Percentiles rank a stretch among this genome's conserved stretches.
phyloP scores from a whole-genome alignment of 208 protist species.

The Leishmania martiniquensis region DNA sequence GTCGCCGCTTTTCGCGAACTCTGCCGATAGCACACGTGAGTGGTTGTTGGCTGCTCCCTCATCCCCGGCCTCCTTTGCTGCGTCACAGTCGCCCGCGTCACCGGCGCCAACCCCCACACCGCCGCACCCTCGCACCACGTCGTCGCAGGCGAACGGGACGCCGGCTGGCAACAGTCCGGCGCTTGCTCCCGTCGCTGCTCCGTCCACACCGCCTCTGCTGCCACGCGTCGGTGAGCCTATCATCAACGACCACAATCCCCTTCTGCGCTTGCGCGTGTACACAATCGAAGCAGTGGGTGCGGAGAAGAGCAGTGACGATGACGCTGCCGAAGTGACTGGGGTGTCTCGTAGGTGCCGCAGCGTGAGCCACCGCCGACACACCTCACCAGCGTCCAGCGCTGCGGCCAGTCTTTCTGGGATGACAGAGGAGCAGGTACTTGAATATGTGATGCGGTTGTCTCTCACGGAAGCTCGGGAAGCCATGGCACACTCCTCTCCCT shows the following conservation, averaged over 20 bases:
- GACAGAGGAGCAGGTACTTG: conserved; percentile 40
- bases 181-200: conserved; percentile 16
- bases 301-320: background rate
- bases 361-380: background rate
- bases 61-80: conserved; percentile 2
- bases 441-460: conserved; percentile 45
- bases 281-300: conserved; percentile 5
- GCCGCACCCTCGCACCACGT: conserved; percentile 16
- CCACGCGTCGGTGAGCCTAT: conserved; percentile 33
- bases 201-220: conserved; percentile 29
- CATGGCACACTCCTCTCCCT: background rate
- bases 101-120: conserved; percentile 2
- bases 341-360: background rate
- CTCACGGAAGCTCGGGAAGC: conserved; percentile 21
- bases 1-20: background rate
- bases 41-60: background rate
- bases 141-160: conserved; percentile 17
- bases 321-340: background rate
- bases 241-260: conserved; percentile 29
- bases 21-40: background rate
- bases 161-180: conserved; percentile 31
- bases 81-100: background rate
- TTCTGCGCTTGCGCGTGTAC: conserved; percentile 26
- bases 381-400: background rate
- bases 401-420: conserved; percentile 19